Percentiles rank a stretch among this genome's conserved stretches.
phyloP scores from a whole-genome alignment of 345 rosid genomes.

The Camelina neglecta region DNA sequence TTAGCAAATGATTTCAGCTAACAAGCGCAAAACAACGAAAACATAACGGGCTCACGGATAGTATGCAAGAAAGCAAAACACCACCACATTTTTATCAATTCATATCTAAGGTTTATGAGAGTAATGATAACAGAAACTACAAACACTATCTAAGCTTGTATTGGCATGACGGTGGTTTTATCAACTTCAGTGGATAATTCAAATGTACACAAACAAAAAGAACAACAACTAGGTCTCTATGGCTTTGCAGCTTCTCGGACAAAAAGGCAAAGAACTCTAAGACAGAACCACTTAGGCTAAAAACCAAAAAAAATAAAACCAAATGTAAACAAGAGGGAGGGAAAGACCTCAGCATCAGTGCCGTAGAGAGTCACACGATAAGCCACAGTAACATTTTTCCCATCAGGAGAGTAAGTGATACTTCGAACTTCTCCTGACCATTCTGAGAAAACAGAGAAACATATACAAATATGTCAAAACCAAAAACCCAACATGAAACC shows the following conservation, averaged over 20 bases:
- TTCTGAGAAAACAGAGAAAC: conserved; percentile 50
- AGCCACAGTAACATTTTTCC: conserved; percentile 74
- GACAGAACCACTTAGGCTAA: conserved; percentile 26
- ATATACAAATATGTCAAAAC: conserved; percentile 4
- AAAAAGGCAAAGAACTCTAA: conserved; percentile 11
- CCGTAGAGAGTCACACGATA: conserved; percentile 84
- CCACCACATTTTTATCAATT: background rate
- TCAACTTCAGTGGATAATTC: background rate
- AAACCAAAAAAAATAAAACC: conserved; percentile 9
- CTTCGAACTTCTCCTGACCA: conserved; percentile 93
- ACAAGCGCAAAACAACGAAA: background rate
- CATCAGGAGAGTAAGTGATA: conserved; percentile 77
- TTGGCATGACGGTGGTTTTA: background rate
- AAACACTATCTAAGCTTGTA: background rate
- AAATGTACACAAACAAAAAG: conserved; percentile 14
- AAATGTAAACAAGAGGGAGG: conserved; percentile 16
- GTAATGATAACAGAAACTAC: background rate
- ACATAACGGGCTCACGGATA: background rate
- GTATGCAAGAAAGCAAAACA: background rate
- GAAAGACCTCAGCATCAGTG: conserved; percentile 84
- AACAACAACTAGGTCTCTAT: conserved; percentile 4
- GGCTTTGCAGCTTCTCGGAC: conserved; percentile 6
- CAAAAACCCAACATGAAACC: background rate
- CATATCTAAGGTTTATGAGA: background rate
- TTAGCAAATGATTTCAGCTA: conserved; percentile 1